A percentile compares a stretch with the other conserved stretches of the same genome.
phyloP scores from a whole-genome alignment of 1,139 yeast genomes.

The Oligophagozyma castellii region DNA sequence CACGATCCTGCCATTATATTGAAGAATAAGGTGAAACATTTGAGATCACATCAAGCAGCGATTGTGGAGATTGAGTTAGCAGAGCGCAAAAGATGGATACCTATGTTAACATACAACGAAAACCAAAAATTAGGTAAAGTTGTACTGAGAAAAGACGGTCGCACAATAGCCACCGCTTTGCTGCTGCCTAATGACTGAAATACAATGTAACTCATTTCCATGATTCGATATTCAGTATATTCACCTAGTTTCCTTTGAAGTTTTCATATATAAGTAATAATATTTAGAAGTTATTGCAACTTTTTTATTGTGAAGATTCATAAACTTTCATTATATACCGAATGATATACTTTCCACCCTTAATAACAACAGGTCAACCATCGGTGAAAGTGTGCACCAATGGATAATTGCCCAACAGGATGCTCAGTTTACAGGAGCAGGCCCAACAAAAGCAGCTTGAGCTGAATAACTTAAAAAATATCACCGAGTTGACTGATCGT shows the following conservation, averaged over 20 bases:
- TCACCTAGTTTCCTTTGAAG: too few species aligned
- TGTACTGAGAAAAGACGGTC: constrained; percentile 75
- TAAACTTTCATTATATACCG: too few species aligned
- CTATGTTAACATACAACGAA: constrained; percentile 46
- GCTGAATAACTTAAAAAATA: constrained; percentile 16
- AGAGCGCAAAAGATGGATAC: constrained; percentile 36
- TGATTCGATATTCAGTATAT: too few species aligned
- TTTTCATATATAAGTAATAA: too few species aligned
- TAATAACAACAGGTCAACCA: too few species aligned
- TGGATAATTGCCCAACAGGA: too few species aligned
- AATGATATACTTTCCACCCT: too few species aligned
- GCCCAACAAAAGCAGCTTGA: constrained; percentile 14
- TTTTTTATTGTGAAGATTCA: too few species aligned
- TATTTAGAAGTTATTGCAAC: too few species aligned
- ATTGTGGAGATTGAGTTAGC: constrained; percentile 51
- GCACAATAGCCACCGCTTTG: constrained; percentile 73
- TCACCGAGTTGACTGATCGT: constrained; percentile 17
- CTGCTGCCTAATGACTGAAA: too few species aligned
- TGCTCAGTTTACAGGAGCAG: constrained; percentile 6
- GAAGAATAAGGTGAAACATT: constrained; percentile 52
- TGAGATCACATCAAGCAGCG: constrained; percentile 63
- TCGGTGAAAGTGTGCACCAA: too few species aligned
- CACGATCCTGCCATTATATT: constrained; percentile 28
- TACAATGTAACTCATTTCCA: too few species aligned
- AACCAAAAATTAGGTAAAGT: constrained; percentile 64